A percentile compares a stretch with the other conserved stretches of the same genome.
These are phyloP conservation scores for Hypoxylon lenormandii DNA, from an alignment of 495 filamentous ascomycete genomes.

Conservation along the genomic window DNA sequence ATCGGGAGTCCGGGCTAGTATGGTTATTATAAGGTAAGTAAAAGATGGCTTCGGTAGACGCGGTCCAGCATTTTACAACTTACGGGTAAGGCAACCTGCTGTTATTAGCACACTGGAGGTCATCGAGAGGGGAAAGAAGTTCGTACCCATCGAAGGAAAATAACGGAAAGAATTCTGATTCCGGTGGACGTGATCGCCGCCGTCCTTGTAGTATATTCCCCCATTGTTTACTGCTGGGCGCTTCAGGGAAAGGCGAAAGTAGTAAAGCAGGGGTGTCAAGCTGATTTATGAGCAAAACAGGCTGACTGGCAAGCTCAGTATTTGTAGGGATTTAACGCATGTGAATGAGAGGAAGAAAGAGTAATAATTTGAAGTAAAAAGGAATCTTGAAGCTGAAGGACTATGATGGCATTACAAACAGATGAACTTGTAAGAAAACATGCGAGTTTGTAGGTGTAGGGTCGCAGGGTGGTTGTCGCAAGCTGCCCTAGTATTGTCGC, in stretches of 20 bases:
- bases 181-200: conserved; percentile 38
- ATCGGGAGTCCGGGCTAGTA: conserved; percentile 69
- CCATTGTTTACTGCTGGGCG: conserved; percentile 28
- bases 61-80: conserved; percentile 30
- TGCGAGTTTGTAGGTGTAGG: conserved; percentile 29
- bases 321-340: conserved; percentile 19
- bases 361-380: conserved; percentile 19
- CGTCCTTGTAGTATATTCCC: conserved; percentile 24
- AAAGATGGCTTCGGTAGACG: background rate
- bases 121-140: background rate
- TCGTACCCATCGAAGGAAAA: conserved; percentile 90
- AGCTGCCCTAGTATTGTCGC: conserved; percentile 31
- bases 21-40: conserved; percentile 7
- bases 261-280: conserved; percentile 9
- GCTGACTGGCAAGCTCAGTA: background rate
- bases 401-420: conserved; percentile 39
- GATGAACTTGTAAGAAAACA: conserved; percentile 17
- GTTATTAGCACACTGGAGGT: conserved; percentile 30
- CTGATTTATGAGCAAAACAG: conserved; percentile 11
- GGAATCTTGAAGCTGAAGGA: conserved; percentile 20
- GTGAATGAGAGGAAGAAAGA: conserved; percentile 35
- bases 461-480: conserved; percentile 12
- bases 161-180: conserved; percentile 37
- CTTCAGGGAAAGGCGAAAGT: conserved; percentile 11
- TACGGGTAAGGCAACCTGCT: conserved; percentile 52